These are phyloP conservation scores for Piper betle DNA, from an alignment of 164 flowering plant genomes.

Conservation along the genomic window DNA sequence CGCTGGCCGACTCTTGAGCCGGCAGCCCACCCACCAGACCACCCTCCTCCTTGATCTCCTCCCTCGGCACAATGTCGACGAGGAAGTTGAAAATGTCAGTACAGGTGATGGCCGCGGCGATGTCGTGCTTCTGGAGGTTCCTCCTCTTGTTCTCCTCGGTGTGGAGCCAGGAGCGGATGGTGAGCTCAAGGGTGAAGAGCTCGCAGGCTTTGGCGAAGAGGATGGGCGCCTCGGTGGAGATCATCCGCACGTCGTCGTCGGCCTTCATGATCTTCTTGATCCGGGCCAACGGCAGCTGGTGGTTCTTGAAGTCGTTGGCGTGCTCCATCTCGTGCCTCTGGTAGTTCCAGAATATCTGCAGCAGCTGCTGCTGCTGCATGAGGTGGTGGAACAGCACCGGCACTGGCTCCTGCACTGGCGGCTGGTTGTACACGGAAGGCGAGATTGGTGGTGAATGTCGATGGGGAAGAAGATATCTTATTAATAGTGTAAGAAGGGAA, in stretches of 20 bases:
- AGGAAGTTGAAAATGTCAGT: conserved; percentile 80
- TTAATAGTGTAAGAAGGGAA: too few species aligned
- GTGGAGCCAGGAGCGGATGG: conserved; percentile 82
- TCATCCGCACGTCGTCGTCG: conserved; percentile 93
- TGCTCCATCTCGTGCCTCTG: too few species aligned
- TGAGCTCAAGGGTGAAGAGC: conserved; percentile 83
- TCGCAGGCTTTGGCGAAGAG: conserved; percentile 88
- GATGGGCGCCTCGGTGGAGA: conserved; percentile 83
- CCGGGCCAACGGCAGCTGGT: conserved; percentile 82
- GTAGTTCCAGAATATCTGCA: too few species aligned
- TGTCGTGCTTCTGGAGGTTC: conserved; percentile 86
- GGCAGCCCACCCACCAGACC: too few species aligned
- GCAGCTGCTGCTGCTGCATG: too few species aligned
- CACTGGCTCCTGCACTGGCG: too few species aligned
- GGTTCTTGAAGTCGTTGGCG: too few species aligned
- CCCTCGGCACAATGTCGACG: conserved; percentile 84
- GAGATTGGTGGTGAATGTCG: too few species aligned
- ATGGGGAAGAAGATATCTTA: too few species aligned
- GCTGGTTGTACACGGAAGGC: too few species aligned
- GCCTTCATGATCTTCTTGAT: conserved; percentile 98
- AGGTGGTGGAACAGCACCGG: too few species aligned
- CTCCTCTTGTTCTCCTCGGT: conserved; percentile 92
- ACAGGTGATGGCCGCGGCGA: conserved; percentile 77
- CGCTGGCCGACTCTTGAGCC: conserved; percentile 4
- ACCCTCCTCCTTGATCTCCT: conserved; percentile 56